phyloP scores from a whole-genome alignment of 2,329 filamentous ascomycete species.

The Drechmeria coniospora region DNA sequence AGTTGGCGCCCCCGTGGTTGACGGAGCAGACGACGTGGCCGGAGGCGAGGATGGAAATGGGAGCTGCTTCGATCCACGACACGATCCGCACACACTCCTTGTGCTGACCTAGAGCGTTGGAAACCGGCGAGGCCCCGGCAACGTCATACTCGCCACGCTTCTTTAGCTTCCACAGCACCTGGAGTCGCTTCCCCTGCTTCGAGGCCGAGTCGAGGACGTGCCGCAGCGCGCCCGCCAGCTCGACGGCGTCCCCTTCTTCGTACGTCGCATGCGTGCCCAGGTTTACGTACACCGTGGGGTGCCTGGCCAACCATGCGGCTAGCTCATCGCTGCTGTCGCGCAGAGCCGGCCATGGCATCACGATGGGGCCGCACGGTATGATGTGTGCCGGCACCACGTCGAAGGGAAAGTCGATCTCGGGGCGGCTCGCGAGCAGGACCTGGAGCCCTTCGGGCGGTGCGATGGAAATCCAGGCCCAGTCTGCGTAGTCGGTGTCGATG shows the following conservation, averaged over 20 bases:
- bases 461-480: constrained; percentile 7
- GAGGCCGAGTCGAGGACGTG: constrained; percentile 16
- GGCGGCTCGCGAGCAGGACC: constrained; percentile 12
- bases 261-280: constrained; percentile 24
- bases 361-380: constrained; percentile 29
- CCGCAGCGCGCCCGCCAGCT: constrained; percentile 22
- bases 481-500: constrained; percentile 5
- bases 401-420: constrained; percentile 24
- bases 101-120: constrained; percentile 10
- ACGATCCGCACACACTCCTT: constrained; percentile 19
- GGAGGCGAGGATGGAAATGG: constrained; percentile 18
- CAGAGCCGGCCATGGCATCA: constrained; percentile 18
- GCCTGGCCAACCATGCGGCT: constrained; percentile 22
- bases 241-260: constrained; percentile 17
- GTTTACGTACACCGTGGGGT: constrained; percentile 31
- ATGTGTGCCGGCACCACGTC: constrained; percentile 21
- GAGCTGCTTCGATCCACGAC: constrained; percentile 24
- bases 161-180: constrained; percentile 21
- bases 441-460: constrained; percentile 5
- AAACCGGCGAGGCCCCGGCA: constrained; percentile 4
- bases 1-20: constrained; percentile 32
- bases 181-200: constrained; percentile 3
- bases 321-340: constrained; percentile 23
- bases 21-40: constrained; percentile 23
- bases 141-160: constrained; percentile 6